phyloP scores from a whole-genome alignment of 768 basidiomycete genomes.

The Auriculariales sp. region DNA sequence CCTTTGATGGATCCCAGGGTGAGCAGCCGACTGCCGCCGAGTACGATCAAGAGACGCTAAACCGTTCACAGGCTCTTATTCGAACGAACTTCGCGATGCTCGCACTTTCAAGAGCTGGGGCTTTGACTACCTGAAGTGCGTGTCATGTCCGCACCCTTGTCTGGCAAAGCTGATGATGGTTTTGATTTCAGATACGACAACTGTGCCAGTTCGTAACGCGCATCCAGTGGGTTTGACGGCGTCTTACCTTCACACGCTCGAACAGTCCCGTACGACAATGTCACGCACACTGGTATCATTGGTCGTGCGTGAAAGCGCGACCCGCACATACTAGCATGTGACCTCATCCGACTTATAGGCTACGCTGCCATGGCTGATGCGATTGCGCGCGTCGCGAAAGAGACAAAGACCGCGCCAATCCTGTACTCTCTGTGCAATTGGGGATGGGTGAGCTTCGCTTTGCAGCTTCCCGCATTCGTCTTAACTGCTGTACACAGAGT shows the following conservation, averaged over 20 bases:
- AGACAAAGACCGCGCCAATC: conserved; percentile 37
- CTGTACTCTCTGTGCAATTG: conserved; percentile 52
- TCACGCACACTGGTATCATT: conserved; percentile 39
- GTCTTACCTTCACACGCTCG: neutral
- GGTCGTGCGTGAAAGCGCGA: conserved; percentile 27
- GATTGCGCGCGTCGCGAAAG: conserved; percentile 31
- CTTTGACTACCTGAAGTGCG: conserved; percentile 50
- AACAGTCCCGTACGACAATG: conserved; percentile 40
- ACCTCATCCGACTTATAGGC: neutral
- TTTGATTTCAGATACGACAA: conserved; percentile 36
- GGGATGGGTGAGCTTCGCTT: conserved; percentile 32
- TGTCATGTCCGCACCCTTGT: neutral
- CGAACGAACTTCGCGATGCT: conserved; percentile 21
- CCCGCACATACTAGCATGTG: neutral
- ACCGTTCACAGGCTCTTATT: too few relatives aligned
- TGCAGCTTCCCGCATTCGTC: neutral
- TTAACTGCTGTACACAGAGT: conserved; percentile 20
- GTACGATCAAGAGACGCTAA: conserved; percentile 46
- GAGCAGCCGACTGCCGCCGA: conserved; percentile 50
- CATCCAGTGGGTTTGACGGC: neutral
- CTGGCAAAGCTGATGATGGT: neutral
- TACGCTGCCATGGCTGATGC: conserved; percentile 34
- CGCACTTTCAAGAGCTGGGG: conserved; percentile 51
- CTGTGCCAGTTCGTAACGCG: conserved; percentile 29
- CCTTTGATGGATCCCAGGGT: conserved; percentile 19